These are phyloP conservation scores for Trypanosoma avium DNA, from an alignment of 208 protist genomes.

Conservation along the genomic window DNA sequence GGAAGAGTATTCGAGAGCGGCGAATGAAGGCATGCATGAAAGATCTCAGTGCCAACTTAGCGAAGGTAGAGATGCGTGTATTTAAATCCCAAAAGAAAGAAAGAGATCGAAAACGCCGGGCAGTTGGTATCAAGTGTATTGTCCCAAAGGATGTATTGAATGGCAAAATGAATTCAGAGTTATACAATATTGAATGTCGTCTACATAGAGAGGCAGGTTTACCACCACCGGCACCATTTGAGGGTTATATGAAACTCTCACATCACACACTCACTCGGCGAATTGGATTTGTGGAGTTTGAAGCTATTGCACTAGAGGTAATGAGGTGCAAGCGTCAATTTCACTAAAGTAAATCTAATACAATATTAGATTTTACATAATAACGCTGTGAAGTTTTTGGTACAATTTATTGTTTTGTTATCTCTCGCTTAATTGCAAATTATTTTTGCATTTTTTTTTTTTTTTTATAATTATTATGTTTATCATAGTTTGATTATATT, in stretches of 20 bases:
- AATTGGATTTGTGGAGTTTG: slow-evolving; percentile 75
- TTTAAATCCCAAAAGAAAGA: slow-evolving; percentile 60
- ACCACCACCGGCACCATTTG: slow-evolving; percentile 48
- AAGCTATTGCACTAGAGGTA: slow-evolving; percentile 49
- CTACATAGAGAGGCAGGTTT: slow-evolving; percentile 80
- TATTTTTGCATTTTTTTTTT: no score
- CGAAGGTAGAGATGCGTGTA: slow-evolving; percentile 83
- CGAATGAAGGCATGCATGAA: slow-evolving; percentile 88
- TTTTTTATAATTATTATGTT: no score
- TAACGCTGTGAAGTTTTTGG: no score
- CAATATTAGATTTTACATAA: no score
- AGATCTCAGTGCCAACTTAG: slow-evolving; percentile 75
- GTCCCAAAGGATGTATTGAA: slow-evolving; percentile 55
- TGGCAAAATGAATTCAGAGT: slow-evolving; percentile 73
- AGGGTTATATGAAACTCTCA: slow-evolving; percentile 27
- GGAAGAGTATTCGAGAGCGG: slow-evolving; percentile 86
- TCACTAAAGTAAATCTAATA: no score
- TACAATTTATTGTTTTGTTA: no score
- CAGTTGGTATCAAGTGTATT: slow-evolving; percentile 30
- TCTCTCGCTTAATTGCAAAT: no score
- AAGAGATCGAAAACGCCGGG: slow-evolving; percentile 33
- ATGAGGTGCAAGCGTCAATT: no score
- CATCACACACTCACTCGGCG: slow-evolving; percentile 33
- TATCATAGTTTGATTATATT: no score
- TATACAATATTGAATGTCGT: slow-evolving; percentile 83